A percentile compares a stretch with the other conserved stretches of the same genome.
Evolutionary conservation across 805 yeast species (phyloP).

Genomic region (Monosporozyma aerobia): DNA sequence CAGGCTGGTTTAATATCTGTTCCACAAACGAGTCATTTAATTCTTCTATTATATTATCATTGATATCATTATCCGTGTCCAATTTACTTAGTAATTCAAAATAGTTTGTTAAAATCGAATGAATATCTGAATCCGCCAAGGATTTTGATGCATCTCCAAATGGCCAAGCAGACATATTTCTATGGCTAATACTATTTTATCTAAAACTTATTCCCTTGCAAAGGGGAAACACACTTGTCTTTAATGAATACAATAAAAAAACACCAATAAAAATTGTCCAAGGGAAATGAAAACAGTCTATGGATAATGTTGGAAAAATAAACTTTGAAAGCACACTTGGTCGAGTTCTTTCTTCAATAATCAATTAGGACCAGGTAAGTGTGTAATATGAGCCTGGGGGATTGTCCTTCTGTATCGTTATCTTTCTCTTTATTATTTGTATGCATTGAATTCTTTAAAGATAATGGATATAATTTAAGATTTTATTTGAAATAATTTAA

Average conservation of each 20-base stretch:
- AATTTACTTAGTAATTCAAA: slow-evolving; percentile 24
- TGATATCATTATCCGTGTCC: slow-evolving; percentile 7
- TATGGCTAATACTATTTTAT: neutral
- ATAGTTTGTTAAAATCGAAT: slow-evolving; percentile 35
- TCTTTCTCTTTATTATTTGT: neutral
- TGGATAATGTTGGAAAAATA: neutral
- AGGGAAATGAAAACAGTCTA: neutral
- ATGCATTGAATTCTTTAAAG: too few relatives aligned
- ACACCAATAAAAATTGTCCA: neutral
- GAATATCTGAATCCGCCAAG: slow-evolving; percentile 28
- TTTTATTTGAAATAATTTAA: neutral
- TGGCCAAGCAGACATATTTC: slow-evolving; percentile 37
- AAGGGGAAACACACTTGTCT: neutral
- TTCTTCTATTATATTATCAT: slow-evolving; percentile 1
- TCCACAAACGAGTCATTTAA: slow-evolving; percentile 30
- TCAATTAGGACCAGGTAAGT: neutral
- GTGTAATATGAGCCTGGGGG: neutral
- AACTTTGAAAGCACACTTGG: neutral
- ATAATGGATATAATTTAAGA: neutral
- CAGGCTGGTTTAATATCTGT: slow-evolving; percentile 32
- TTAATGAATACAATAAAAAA: neutral
- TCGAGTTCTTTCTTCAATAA: neutral
- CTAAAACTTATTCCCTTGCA: neutral
- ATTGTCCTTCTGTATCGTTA: neutral
- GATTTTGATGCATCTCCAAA: slow-evolving; percentile 27